Conservation (phyloP, 2,329 filamentous ascomycete genomes). For the Orbilia brochopaga region DNA sequence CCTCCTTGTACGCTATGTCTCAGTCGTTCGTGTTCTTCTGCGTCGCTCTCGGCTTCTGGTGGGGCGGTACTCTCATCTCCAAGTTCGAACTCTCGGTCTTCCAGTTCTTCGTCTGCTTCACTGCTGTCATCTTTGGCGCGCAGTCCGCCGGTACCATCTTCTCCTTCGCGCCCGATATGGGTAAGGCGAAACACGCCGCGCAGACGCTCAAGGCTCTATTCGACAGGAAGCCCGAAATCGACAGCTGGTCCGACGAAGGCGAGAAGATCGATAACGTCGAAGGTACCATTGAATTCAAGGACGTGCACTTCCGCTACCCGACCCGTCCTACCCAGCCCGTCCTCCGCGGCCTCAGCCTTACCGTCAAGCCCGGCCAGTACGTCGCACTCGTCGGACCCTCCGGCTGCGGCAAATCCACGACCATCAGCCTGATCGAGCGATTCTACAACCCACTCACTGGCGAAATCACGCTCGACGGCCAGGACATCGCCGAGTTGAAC, state of each 20-base stretch:
- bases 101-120: slow-evolving; percentile 92
- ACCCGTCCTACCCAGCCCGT: slow-evolving; percentile 91
- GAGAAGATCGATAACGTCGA: slow-evolving; percentile 68
- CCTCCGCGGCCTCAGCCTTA: slow-evolving; percentile 78
- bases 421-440: slow-evolving; percentile 84
- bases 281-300: slow-evolving; percentile 83
- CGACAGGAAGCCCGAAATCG: slow-evolving; percentile 79
- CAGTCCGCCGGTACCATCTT: slow-evolving; percentile 91
- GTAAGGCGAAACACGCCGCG: slow-evolving; percentile 86
- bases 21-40: slow-evolving; percentile 84
- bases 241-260: slow-evolving; percentile 77
- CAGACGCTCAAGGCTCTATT: slow-evolving; percentile 80
- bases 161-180: slow-evolving; percentile 89
- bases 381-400: slow-evolving; percentile 91
- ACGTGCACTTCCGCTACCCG: slow-evolving; percentile 93
- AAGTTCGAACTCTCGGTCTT: slow-evolving; percentile 67
- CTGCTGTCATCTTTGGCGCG: slow-evolving; percentile 84
- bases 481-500: slow-evolving; percentile 80
- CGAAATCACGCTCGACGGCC: slow-evolving; percentile 79
- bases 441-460: slow-evolving; percentile 91
- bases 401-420: slow-evolving; percentile 92
- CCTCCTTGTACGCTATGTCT: slow-evolving; percentile 78
- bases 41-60: slow-evolving; percentile 91
- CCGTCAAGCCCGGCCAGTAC: slow-evolving; percentile 77
- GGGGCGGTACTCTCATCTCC: slow-evolving; percentile 78